phyloP scores from a whole-genome alignment of 2,329 filamentous ascomycete genomes.

The Arthroderma uncinatum region DNA sequence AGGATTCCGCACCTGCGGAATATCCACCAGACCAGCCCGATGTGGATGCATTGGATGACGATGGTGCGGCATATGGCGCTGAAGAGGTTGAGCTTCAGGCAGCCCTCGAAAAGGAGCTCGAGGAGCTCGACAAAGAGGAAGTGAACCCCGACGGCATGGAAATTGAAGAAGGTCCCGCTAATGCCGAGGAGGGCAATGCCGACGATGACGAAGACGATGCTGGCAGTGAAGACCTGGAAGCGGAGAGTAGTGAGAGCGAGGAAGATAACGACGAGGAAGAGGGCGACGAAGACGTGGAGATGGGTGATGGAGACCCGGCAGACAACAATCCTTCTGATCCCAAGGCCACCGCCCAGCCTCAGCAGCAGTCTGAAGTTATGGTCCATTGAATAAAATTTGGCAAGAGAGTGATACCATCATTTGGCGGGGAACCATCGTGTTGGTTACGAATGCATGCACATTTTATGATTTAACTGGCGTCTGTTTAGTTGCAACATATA shows the following conservation, averaged over 20 bases:
- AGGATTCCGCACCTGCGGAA: constrained; percentile 88
- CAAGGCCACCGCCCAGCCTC: constrained; percentile 20
- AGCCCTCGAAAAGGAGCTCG: constrained; percentile 44
- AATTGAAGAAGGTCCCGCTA: constrained; percentile 45
- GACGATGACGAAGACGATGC: constrained; percentile 27
- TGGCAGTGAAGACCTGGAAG: constrained; percentile 62
- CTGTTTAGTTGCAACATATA: not conserved
- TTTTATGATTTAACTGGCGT: constrained; percentile 5
- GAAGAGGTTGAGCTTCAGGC: constrained; percentile 72
- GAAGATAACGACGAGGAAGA: constrained; percentile 49
- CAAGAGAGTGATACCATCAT: not conserved
- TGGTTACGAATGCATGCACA: constrained; percentile 5
- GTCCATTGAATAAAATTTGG: constrained; percentile 29
- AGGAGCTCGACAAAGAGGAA: constrained; percentile 36
- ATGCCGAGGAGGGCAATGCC: constrained; percentile 42
- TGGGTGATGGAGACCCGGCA: constrained; percentile 42
- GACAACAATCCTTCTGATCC: constrained; percentile 21
- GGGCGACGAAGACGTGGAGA: constrained; percentile 46
- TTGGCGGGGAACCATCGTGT: not conserved
- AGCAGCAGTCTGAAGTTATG: constrained; percentile 35
- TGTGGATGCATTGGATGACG: constrained; percentile 74
- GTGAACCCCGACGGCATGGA: constrained; percentile 62
- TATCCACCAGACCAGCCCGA: constrained; percentile 97
- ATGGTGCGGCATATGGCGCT: constrained; percentile 73
- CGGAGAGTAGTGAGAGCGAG: constrained; percentile 62